Evolutionary conservation across 148 eudicot species (phyloP).

Genomic region (Rhododendron kiyosumense): DNA sequence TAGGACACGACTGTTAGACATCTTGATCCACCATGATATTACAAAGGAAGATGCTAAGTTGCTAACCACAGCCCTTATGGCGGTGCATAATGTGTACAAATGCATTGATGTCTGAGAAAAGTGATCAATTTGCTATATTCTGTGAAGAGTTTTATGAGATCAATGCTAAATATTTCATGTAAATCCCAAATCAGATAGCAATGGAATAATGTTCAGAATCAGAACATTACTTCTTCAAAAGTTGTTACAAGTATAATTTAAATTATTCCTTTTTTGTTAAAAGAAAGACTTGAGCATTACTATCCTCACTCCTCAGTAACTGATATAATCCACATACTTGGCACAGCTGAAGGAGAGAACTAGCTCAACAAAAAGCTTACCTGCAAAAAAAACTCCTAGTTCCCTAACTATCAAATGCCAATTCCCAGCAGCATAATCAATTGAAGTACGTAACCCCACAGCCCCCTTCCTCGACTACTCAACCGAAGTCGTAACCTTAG

Average conservation of each 20-base stretch:
- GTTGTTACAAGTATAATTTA: background rate
- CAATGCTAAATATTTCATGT: background rate
- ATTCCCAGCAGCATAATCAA: slow-evolving; percentile 1
- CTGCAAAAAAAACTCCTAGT: background rate
- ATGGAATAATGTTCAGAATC: background rate
- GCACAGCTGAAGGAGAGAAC: background rate
- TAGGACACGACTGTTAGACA: background rate
- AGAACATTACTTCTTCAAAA: background rate
- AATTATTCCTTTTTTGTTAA: background rate
- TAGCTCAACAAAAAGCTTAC: background rate
- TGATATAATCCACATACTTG: background rate
- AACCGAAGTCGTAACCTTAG: background rate
- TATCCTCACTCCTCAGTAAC: background rate
- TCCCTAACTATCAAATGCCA: background rate
- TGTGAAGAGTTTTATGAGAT: background rate
- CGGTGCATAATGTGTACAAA: background rate
- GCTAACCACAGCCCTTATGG: background rate
- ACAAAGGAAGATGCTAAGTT: too few species aligned
- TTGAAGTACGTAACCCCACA: background rate
- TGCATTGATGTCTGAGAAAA: background rate
- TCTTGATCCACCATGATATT: too few species aligned
- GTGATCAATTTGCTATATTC: background rate
- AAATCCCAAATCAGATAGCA: background rate
- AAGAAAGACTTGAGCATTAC: background rate
- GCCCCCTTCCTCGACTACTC: background rate